Evolutionary conservation across 768 basidiomycete species (phyloP).

Genomic region (Phaeotremella fagi): DNA sequence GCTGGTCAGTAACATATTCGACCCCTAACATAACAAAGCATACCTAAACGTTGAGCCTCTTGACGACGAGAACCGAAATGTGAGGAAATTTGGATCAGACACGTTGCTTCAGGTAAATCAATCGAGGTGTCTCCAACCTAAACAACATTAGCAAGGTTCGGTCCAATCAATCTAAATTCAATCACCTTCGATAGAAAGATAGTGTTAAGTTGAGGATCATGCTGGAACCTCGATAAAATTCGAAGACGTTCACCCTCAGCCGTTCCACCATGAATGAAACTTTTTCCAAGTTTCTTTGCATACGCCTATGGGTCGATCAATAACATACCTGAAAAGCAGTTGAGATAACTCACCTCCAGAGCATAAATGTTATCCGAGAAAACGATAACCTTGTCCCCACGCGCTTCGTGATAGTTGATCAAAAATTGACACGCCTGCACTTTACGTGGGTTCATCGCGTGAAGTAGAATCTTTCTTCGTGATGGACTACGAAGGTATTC

Average conservation of each 20-base stretch:
- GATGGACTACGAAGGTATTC: conserved; percentile 84
- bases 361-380: conserved; percentile 99
- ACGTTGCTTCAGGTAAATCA: conserved; percentile 97
- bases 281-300: conserved; percentile 85
- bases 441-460: conserved; percentile 99
- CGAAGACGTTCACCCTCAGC: conserved; percentile 94
- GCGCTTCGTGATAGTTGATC: conserved; percentile 94
- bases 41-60: conserved; percentile 92
- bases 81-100: conserved; percentile 97
- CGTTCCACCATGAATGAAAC: conserved; percentile 93
- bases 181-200: conserved; percentile 93
- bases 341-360: conserved; percentile 63
- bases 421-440: conserved; percentile 99
- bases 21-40: neutral
- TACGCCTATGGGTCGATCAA: conserved; percentile 54
- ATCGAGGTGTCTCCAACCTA: conserved; percentile 98
- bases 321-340: conserved; percentile 1
- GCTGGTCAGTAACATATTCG: neutral
- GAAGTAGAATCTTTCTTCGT: conserved; percentile 88
- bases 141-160: conserved; percentile 13
- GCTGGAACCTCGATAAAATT: conserved; percentile 90
- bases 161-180: conserved; percentile 8
- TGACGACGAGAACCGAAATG: conserved; percentile 98
- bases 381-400: conserved; percentile 98
- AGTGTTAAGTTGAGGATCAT: conserved; percentile 90